Base-by-base conservation (phyloP, 345 rosid species). In the Boechera divaricarpa region DNA sequence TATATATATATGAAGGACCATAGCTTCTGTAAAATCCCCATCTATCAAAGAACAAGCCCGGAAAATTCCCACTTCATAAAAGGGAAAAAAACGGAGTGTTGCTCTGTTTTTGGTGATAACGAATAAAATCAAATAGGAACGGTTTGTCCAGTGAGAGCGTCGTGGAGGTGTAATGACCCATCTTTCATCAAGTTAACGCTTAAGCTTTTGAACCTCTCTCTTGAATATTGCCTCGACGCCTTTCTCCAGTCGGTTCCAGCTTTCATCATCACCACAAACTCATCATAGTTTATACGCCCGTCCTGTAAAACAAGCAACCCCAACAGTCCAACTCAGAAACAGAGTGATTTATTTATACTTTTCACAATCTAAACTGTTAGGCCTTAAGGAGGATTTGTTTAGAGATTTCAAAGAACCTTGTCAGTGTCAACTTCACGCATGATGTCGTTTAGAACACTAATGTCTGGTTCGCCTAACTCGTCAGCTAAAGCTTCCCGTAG, bases 181-280 rank as follows among this genome's bases (percentile, higher is more conserved):
- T 94, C 97, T 82, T 94, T 94, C 98, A 94, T 90, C 80, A 94
- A 80, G 77, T 94, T 92, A 42, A 92, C 65, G 76, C 98, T 94
- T 86, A 94, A 82, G 66, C 97, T 94, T 89, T 94, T 94, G 85
- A 90, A 94, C 61, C 98, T 89, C 87, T 94, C 98, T 76, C 98
- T 81, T 12, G 98, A 94, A 81, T 94, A 94, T 77, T 94, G 98
- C 11, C 98, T 85, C 1, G 98, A 94, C 0, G 98, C 98, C 87
- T 94, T 94, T 82, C 98, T 88, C 98, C 98, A 94, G 56, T 94
- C 98, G 0, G 98, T 94, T 80, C 98, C 98, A 5, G 98, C 78
- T 92, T 92, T 94, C 98, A 94, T 94, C 98, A 94, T 92, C 2
- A 89, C 85, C 63, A 88, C 97, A 81, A 94, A 94, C 81, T 94